These are phyloP conservation scores for Tylopilus sp. DNA, from an alignment of 768 basidiomycete species.

Conservation along the genomic window DNA sequence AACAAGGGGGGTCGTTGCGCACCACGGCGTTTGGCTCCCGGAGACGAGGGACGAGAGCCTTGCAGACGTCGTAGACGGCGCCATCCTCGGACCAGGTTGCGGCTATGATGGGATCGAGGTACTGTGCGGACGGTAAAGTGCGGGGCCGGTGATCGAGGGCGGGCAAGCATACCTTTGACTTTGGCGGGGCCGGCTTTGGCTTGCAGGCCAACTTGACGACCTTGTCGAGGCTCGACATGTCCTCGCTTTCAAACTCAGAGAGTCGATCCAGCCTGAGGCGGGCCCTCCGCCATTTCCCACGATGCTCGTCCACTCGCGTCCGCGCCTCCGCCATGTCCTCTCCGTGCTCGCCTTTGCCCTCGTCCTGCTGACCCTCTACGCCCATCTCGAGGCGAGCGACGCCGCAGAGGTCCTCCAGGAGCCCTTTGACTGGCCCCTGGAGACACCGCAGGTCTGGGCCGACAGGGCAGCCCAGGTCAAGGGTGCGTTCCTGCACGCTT, in stretches of 20 bases:
- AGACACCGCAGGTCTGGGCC: conserved; percentile 44
- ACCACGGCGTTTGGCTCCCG: conserved; percentile 92
- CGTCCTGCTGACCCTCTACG: conserved; percentile 19
- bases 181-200: conserved; percentile 93
- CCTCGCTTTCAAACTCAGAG: conserved; percentile 27
- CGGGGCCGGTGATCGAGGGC: neutral
- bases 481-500: conserved; percentile 63
- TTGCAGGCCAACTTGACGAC: conserved; percentile 96
- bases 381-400: neutral
- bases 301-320: neutral
- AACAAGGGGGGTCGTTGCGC: conserved; percentile 28
- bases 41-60: conserved; percentile 78
- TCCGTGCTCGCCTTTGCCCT: conserved; percentile 12
- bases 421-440: conserved; percentile 20
- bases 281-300: conserved; percentile 1
- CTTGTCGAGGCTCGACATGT: conserved; percentile 83
- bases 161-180: conserved; percentile 70
- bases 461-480: conserved; percentile 55
- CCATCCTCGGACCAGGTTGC: conserved; percentile 98
- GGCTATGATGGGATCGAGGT: conserved; percentile 93
- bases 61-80: conserved; percentile 88
- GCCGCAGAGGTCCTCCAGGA: conserved; percentile 23
- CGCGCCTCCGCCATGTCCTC: conserved; percentile 24
- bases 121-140: conserved; percentile 50
- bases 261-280: neutral